Evolutionary conservation across 768 basidiomycete genomes (phyloP).

Genomic region (Plicaturopsis crispa): DNA sequence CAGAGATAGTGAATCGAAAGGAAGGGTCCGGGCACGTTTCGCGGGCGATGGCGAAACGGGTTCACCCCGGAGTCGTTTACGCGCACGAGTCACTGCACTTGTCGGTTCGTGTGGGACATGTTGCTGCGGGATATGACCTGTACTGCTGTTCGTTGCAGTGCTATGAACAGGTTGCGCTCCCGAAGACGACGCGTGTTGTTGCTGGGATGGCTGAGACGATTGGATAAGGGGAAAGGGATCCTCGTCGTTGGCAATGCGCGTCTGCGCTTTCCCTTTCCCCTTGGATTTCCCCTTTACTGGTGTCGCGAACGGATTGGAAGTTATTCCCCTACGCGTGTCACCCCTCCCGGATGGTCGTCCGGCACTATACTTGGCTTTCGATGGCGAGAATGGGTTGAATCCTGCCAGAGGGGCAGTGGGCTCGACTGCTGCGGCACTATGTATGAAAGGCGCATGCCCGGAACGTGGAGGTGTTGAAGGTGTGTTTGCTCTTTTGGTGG

Average conservation of each 20-base stretch:
- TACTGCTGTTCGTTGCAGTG: slow-evolving; percentile 16
- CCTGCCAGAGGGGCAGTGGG: slow-evolving; percentile 43
- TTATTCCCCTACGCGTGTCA: slow-evolving; percentile 7
- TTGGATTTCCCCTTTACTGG: slow-evolving; percentile 28
- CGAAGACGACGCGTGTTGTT: neutral
- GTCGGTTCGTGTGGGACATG: slow-evolving; percentile 1
- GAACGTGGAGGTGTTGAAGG: slow-evolving; percentile 26
- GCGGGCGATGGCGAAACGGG: slow-evolving; percentile 77
- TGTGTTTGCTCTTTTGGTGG: slow-evolving; percentile 24
- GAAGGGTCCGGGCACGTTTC: slow-evolving; percentile 56
- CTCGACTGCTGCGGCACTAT: slow-evolving; percentile 35
- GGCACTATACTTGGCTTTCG: slow-evolving; percentile 41
- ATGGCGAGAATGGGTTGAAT: slow-evolving; percentile 77
- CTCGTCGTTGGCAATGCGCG: neutral
- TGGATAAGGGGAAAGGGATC: slow-evolving; percentile 12
- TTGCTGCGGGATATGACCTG: no score
- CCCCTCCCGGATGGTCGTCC: slow-evolving; percentile 20
- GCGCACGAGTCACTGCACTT: slow-evolving; percentile 57
- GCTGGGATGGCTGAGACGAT: slow-evolving; percentile 17
- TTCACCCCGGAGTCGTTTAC: slow-evolving; percentile 77
- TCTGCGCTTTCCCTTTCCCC: neutral
- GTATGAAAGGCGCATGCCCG: slow-evolving; percentile 17
- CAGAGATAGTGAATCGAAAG: no score
- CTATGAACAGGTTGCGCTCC: slow-evolving; percentile 9
- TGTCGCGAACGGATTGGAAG: slow-evolving; percentile 40